Conservation (phyloP, 1,284 basidiomycete genomes). For the Tilletia horrida region DNA sequence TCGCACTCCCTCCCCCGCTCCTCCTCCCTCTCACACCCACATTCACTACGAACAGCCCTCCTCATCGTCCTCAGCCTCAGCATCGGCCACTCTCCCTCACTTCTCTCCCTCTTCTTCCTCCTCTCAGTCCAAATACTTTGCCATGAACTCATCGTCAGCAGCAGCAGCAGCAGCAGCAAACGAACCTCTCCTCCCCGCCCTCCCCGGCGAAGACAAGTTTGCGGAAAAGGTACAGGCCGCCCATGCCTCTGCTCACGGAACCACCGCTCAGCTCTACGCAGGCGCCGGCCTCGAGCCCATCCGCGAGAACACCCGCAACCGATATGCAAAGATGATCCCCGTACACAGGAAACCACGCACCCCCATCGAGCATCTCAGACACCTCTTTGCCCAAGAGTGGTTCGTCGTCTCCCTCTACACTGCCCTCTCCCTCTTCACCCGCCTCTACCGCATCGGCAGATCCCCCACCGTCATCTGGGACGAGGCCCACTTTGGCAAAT, state of each 20-base stretch:
- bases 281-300: slow-evolving; percentile 20
- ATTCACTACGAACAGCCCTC: slow-evolving; percentile 11
- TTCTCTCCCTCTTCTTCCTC: neutral
- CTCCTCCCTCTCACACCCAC: neutral
- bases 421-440: slow-evolving; percentile 85
- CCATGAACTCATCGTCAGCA: neutral
- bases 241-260: neutral
- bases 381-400: slow-evolving; percentile 36
- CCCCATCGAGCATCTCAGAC: slow-evolving; percentile 28
- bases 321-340: slow-evolving; percentile 49
- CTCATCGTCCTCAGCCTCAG: neutral
- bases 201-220: slow-evolving; percentile 23
- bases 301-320: slow-evolving; percentile 20
- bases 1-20: neutral
- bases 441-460: slow-evolving; percentile 89
- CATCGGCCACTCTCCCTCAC: neutral
- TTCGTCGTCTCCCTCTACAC: slow-evolving; percentile 70
- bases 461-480: slow-evolving; percentile 91
- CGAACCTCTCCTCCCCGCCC: neutral
- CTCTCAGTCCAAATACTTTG: no score
- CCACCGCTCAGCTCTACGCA: slow-evolving; percentile 17
- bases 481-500: slow-evolving; percentile 61
- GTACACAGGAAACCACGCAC: slow-evolving; percentile 37
- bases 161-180: no score
- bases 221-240: slow-evolving; percentile 19